Conservation (phyloP, 768 basidiomycete genomes). For the Kwoniella sp. region DNA sequence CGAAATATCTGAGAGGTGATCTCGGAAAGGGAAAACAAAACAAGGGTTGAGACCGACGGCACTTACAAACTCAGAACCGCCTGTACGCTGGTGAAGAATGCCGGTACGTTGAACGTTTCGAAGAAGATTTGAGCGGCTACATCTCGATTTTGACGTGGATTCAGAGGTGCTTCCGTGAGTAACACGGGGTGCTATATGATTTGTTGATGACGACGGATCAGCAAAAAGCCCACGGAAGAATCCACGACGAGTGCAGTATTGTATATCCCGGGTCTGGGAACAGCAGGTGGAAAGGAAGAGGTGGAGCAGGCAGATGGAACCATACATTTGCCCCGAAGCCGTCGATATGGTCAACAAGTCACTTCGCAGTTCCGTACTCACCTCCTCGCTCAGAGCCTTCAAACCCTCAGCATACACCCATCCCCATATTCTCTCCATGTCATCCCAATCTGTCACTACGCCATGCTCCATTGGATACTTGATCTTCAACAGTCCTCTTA, state of each 20-base stretch:
- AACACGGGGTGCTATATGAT: slow-evolving; percentile 86
- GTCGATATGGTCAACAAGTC: too few species aligned
- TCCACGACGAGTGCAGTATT: too few species aligned
- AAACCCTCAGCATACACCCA: slow-evolving; percentile 97
- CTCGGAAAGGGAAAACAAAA: too few species aligned
- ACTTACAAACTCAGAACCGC: slow-evolving; percentile 92
- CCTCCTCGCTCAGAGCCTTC: slow-evolving; percentile 95
- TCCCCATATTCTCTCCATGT: slow-evolving; percentile 99
- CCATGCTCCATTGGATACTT: slow-evolving; percentile 99
- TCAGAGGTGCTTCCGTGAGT: slow-evolving; percentile 94
- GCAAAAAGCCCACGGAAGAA: too few species aligned
- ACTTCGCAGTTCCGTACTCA: too few species aligned
- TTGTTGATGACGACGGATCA: slow-evolving; percentile 9
- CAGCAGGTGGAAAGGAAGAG: too few species aligned
- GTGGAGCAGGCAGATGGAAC: too few species aligned
- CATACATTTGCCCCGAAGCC: too few species aligned
- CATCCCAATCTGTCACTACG: slow-evolving; percentile 99
- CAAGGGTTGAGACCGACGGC: too few species aligned
- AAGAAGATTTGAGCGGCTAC: slow-evolving; percentile 98
- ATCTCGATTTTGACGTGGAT: slow-evolving; percentile 94
- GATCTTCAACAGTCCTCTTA: slow-evolving; percentile 91
- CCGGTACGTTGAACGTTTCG: slow-evolving; percentile 99
- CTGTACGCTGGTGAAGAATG: slow-evolving; percentile 93
- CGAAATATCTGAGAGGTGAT: too few species aligned
- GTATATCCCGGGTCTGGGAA: too few species aligned